These are phyloP conservation scores for Fusarium austroafricanum DNA, from an alignment of 2,329 filamentous ascomycete genomes.

Conservation along the genomic window DNA sequence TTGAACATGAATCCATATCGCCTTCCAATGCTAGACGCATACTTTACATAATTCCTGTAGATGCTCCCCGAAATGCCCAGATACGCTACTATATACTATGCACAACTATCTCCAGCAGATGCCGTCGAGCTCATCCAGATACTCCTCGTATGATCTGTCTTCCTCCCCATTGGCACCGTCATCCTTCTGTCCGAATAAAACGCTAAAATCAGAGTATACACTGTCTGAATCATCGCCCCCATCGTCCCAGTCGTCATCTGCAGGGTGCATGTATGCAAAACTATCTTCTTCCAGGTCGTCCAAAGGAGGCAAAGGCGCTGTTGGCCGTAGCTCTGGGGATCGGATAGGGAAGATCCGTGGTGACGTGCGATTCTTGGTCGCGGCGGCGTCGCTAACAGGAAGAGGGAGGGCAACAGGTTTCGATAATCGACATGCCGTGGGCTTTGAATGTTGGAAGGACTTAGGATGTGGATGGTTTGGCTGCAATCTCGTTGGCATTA, in stretches of 20 bases:
- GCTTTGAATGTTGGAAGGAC: constrained; percentile 30
- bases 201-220: constrained; percentile 67
- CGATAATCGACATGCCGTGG: constrained; percentile 44
- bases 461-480: constrained; percentile 7
- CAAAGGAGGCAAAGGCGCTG: constrained; percentile 32
- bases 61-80: constrained; percentile 8
- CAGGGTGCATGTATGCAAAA: constrained; percentile 60
- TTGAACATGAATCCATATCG: constrained; percentile 18
- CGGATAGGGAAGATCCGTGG: constrained; percentile 49
- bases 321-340: constrained; percentile 51
- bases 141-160: constrained; percentile 64
- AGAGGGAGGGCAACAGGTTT: constrained; percentile 47
- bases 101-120: constrained; percentile 59
- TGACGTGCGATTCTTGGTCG: constrained; percentile 46
- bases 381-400: constrained; percentile 43
- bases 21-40: constrained; percentile 13
- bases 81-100: constrained; percentile 2
- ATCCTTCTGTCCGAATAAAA: constrained; percentile 59
- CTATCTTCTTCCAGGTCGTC: constrained; percentile 59
- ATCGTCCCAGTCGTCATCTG: constrained; percentile 59
- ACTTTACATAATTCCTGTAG: constrained; percentile 29
- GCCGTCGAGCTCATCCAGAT: constrained; percentile 66
- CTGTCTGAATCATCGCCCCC: constrained; percentile 58
- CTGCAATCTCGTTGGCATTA: constrained; percentile 19
- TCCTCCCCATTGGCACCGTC: constrained; percentile 45